Base-by-base conservation (phyloP, 345 rosid genomes). In the Adansonia digitata region DNA sequence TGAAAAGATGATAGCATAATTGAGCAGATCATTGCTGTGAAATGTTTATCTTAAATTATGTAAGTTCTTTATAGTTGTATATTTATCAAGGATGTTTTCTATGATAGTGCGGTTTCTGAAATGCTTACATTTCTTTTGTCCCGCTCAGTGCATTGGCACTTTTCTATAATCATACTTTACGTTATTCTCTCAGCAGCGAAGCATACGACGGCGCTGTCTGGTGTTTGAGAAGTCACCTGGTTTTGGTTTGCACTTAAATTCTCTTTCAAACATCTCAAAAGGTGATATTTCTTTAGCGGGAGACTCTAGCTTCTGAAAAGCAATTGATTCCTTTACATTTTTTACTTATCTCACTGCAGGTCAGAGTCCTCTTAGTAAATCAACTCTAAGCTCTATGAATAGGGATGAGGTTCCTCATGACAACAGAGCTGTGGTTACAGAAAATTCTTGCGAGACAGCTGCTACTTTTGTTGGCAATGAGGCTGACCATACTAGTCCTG, bases 161-260 rank as follows among this genome's bases (percentile, higher is more conserved):
- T 56, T 24, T 69, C 11, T 57, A 27, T 70, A 24, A 27, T 24
- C 26, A 55, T 67, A 34, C 34, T 80, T 74, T 26, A 3, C 13
- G n/a, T 59, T 62, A 52, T 78, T 22, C 75, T 48, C 67, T 68
- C 80, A 85, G 87, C 91, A 86, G 81, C 70, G 75, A 76, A 82
- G 86, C 69, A 78, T 84, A 70, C 82, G 89, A 40, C 80, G 90
- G 64, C 86, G 91, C 31, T 87, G 90, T 81, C 82, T 91, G 73
- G 77, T 81, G 73, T 89, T 80, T 85, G 93, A 87, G 63, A 78
- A 78, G 78, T 75, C 83, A 53, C 81, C 69, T 46, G 80, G 83
- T 5, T 77, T 79, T 77, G 93, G 89, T 64, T 83, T 89, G 85
- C 93, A 85, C 82, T 85, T 87, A 82, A 88, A 87, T 83, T 82